Base-by-base conservation (phyloP, 805 yeast species). In the Schwanniomyces vanrijiae region DNA sequence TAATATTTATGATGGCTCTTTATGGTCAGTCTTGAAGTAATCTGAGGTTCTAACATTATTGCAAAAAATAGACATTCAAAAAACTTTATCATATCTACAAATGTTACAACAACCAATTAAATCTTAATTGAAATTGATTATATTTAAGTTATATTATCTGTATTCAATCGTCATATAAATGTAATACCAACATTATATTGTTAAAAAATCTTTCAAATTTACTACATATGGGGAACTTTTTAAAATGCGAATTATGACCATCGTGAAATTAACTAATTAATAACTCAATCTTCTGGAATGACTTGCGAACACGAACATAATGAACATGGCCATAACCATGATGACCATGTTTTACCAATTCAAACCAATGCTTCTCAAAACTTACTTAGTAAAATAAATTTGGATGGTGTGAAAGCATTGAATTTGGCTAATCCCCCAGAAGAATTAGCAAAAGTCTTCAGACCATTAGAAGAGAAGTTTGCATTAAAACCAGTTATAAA, bases 291-390 rank as follows among this genome's bases (percentile, higher is more conserved):
- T 8, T 31, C 16, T 16, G 20, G n/a, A 28, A 64, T 65, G 70
- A 61, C 68, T 39, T 65, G 70, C 50, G 69, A 65, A 59, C 52
- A 59, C 55, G 56, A 61, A 46, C 64, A 60, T 41, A 51, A 52
- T 39, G 60, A 61, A 45, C 58, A 50, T 13, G 62, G 64, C 33
- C 76, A 57, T 44, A 50, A 41, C 43, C 46, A 37, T 40, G 47
- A 44, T 16, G 31, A 42, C 35, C 81, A 72, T 63, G 68, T 68
- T 10, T 82, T 90, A 1, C 88, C 92, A 20, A 78, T 84, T 28
- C 86, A 89, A 6, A 91, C 96, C 0, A 77, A 71, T 46, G 70
- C 78, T 3, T 75, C 87, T 1, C 94, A 86, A 54, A 82, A 89
- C n/a, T 69, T 91, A 13, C 76, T 78, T 50, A 66, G 74, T 25